Evolutionary conservation across 2,329 filamentous ascomycete species (phyloP).

Genomic region (Penicillium psychrosexuale): DNA sequence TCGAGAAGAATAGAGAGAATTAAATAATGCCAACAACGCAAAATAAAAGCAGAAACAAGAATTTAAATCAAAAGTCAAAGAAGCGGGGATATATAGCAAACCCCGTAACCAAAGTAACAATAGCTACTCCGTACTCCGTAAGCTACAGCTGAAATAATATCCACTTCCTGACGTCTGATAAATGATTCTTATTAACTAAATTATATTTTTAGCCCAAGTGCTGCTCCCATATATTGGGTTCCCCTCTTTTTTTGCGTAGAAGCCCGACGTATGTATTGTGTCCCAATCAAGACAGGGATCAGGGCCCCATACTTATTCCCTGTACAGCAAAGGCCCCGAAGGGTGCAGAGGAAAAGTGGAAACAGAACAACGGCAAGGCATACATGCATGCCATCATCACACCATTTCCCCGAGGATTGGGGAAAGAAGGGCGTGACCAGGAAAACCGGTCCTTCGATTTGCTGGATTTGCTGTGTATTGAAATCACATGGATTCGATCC

Average conservation of each 20-base stretch:
- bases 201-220: neutral
- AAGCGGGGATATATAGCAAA: neutral
- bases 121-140: no score
- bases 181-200: neutral
- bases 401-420: neutral
- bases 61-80: neutral
- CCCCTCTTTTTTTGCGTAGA: constrained; percentile 4
- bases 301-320: neutral
- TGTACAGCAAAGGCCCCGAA: neutral
- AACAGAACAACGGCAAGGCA: neutral
- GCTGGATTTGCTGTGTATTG: neutral
- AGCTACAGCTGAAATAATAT: neutral
- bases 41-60: neutral
- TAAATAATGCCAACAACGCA: neutral
- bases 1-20: neutral
- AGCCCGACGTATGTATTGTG: constrained; percentile 10
- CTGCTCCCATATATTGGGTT: neutral
- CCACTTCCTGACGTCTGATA: neutral
- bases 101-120: neutral
- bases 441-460: neutral
- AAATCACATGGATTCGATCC: neutral
- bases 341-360: neutral
- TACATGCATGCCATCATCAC: neutral
- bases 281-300: constrained; percentile 11
- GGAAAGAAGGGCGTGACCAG: neutral